Evolutionary conservation across 1,139 yeast species (phyloP).

Genomic region (Pneumocystis sp.): DNA sequence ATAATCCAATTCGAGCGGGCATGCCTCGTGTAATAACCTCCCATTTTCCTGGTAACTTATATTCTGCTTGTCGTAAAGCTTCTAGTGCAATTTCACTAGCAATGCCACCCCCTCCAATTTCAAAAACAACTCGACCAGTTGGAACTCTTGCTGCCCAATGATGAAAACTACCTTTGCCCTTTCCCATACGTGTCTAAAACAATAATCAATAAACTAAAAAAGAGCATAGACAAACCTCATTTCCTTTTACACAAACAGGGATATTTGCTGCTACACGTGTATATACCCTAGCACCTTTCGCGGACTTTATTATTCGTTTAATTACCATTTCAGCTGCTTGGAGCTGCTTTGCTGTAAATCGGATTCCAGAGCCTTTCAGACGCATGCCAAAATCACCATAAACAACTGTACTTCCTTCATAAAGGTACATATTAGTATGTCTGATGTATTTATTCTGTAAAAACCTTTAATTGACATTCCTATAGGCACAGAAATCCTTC

Average conservation of each 20-base stretch:
- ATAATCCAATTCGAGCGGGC: not conserved
- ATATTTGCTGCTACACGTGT: slow-evolving; percentile 72
- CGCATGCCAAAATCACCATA: slow-evolving; percentile 82
- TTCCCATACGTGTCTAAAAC: slow-evolving; percentile 83
- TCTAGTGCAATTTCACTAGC: slow-evolving; percentile 88
- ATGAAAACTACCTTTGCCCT: slow-evolving; percentile 95
- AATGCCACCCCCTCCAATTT: slow-evolving; percentile 57
- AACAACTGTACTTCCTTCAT: slow-evolving; percentile 53
- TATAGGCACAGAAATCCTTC: slow-evolving; percentile 82
- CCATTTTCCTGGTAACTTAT: slow-evolving; percentile 80
- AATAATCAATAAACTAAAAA: not conserved
- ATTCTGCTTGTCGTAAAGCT: slow-evolving; percentile 81
- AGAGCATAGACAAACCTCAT: slow-evolving; percentile 37
- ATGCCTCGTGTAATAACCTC: slow-evolving; percentile 44
- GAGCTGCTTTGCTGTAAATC: slow-evolving; percentile 79
- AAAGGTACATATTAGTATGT: not conserved
- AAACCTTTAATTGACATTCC: slow-evolving; percentile 67
- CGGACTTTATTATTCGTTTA: slow-evolving; percentile 49
- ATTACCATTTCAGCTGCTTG: slow-evolving; percentile 82
- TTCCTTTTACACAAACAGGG: slow-evolving; percentile 92
- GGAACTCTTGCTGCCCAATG: slow-evolving; percentile 97
- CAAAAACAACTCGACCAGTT: slow-evolving; percentile 84
- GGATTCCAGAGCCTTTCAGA: slow-evolving; percentile 68
- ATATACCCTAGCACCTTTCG: slow-evolving; percentile 45
- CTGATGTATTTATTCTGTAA: not conserved